phyloP scores from a whole-genome alignment of 208 protist genomes.

The Leishmania martiniquensis region DNA sequence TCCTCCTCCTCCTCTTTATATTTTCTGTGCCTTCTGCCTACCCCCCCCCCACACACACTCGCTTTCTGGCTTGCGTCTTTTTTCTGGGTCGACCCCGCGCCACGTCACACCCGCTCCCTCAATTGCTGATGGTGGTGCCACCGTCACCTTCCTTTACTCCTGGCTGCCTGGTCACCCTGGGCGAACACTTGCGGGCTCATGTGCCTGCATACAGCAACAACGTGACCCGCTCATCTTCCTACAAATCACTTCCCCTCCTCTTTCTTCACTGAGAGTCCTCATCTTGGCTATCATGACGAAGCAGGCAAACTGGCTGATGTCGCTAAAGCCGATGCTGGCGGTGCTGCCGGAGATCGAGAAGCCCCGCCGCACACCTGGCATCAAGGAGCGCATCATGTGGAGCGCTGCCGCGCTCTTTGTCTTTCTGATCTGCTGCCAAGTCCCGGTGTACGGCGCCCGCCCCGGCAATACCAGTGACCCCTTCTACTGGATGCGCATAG shows the following conservation, averaged over 20 bases:
- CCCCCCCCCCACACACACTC: background rate
- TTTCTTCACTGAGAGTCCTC: background rate
- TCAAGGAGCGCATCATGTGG: slow-evolving; percentile 98
- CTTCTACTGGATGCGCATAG: slow-evolving; percentile 99
- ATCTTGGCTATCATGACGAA: slow-evolving; percentile 24
- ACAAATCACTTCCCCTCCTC: background rate
- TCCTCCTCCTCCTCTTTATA: background rate
- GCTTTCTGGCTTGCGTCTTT: background rate
- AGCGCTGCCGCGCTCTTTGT: slow-evolving; percentile 98
- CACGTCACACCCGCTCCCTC: too few relatives aligned
- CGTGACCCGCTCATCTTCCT: background rate
- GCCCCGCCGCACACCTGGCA: slow-evolving; percentile 87
- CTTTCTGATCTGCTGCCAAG: slow-evolving; percentile 99
- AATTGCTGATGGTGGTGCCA: too few relatives aligned
- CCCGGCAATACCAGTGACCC: slow-evolving; percentile 96
- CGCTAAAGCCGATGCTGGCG: slow-evolving; percentile 94
- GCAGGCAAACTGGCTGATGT: slow-evolving; percentile 70
- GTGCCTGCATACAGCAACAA: background rate
- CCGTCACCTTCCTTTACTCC: background rate
- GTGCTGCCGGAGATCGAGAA: slow-evolving; percentile 96
- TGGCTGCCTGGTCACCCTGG: background rate
- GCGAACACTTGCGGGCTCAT: background rate
- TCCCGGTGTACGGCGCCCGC: slow-evolving; percentile 99
- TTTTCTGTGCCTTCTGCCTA: background rate
- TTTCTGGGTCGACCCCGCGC: background rate